Conservation (phyloP, 2,329 filamentous ascomycete genomes). For the Byssochlamys sp. region DNA sequence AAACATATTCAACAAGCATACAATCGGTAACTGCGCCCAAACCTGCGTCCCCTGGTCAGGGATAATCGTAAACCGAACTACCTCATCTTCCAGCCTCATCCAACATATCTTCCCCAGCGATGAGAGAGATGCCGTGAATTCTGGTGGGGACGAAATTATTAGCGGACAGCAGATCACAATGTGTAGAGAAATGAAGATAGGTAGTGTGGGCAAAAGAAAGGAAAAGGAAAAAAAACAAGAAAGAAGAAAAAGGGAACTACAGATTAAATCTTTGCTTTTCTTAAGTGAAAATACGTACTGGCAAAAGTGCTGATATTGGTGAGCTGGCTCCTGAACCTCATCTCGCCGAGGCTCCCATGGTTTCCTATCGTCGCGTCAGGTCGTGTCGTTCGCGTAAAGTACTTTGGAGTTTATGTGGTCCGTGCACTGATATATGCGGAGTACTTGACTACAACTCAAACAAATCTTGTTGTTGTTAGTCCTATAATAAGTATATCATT, state of each 20-base stretch:
- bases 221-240: too few relatives aligned
- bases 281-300: slow-evolving; percentile 30
- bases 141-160: slow-evolving; percentile 26
- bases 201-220: too few relatives aligned
- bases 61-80: slow-evolving; percentile 87
- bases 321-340: slow-evolving; percentile 47
- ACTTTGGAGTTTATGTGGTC: not conserved
- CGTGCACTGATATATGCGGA: not conserved
- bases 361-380: not conserved
- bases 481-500: too few relatives aligned
- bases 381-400: slow-evolving; percentile 3
- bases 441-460: too few relatives aligned
- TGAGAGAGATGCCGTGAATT: slow-evolving; percentile 53
- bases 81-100: slow-evolving; percentile 78
- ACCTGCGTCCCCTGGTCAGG: slow-evolving; percentile 91
- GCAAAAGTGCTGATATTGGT: slow-evolving; percentile 44
- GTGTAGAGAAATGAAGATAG: slow-evolving; percentile 9
- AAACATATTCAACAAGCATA: slow-evolving; percentile 13
- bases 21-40: slow-evolving; percentile 63
- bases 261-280: too few relatives aligned
- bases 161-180: slow-evolving; percentile 2
- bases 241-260: too few relatives aligned
- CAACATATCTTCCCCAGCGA: slow-evolving; percentile 74
- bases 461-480: too few relatives aligned
- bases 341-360: slow-evolving; percentile 13